Conservation (phyloP, 2,329 filamentous ascomycete species). For the Penicillium concentricum region DNA sequence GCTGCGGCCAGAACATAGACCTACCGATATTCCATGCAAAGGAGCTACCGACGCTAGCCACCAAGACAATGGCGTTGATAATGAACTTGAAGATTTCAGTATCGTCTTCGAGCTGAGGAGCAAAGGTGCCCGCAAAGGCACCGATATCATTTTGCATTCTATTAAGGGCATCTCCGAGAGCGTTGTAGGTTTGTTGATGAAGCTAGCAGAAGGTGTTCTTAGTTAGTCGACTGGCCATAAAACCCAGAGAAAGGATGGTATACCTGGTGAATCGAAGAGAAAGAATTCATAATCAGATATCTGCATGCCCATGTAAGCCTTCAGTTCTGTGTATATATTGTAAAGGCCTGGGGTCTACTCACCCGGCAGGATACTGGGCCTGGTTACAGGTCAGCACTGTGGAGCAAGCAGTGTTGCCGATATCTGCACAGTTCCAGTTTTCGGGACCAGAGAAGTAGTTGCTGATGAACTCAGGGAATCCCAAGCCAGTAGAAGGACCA, state of each 20-base stretch:
- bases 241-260: neutral
- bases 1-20: neutral
- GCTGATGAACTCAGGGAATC: neutral
- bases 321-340: neutral
- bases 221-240: neutral
- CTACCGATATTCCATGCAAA: neutral
- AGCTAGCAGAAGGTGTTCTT: neutral
- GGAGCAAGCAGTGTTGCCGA: neutral
- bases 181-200: neutral
- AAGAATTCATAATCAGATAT: neutral
- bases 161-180: neutral
- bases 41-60: neutral
- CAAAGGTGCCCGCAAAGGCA: neutral
- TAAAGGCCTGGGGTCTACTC: neutral
- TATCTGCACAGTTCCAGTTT: neutral
- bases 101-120: neutral
- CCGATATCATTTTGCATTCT: neutral
- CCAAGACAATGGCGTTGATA: neutral
- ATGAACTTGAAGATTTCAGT: neutral
- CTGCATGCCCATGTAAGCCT: neutral
- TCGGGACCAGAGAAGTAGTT: neutral
- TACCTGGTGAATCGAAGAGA: neutral
- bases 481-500: neutral
- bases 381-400: neutral
- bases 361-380: neutral